These are phyloP conservation scores for Cupressus sempervirens DNA, from an alignment of 75 land plant species.

Conservation along the genomic window DNA sequence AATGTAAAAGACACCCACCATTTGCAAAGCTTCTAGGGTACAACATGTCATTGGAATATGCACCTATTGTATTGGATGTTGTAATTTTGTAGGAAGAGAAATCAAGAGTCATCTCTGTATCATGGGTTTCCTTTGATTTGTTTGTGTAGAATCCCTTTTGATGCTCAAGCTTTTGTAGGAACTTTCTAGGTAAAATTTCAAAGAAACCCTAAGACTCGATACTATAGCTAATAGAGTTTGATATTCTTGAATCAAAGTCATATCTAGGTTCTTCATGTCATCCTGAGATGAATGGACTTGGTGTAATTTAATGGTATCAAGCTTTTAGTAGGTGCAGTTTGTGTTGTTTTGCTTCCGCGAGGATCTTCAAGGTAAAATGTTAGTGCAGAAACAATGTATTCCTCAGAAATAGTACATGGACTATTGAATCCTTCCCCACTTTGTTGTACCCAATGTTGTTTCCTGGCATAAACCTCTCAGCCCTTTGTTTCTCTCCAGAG, in stretches of 20 bases:
- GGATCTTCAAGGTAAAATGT: too few species aligned
- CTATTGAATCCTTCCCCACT: too few species aligned
- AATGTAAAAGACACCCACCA: conserved; percentile 61
- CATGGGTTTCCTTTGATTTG: background rate
- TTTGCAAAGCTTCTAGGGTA: conserved; percentile 14
- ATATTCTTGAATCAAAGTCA: background rate
- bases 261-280: background rate
- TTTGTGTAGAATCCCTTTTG: conserved; percentile 9
- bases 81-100: conserved; percentile 1
- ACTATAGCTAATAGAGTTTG: background rate
- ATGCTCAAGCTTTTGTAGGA: background rate
- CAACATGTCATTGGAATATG: conserved; percentile 2
- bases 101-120: background rate
- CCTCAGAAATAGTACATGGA: too few species aligned
- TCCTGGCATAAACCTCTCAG: too few species aligned
- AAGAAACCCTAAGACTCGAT: background rate
- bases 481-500: too few species aligned
- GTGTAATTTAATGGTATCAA: too few species aligned
- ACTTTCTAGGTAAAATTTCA: background rate
- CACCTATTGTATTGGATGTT: background rate
- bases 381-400: too few species aligned
- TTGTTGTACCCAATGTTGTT: too few species aligned
- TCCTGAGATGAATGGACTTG: background rate
- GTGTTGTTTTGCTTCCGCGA: too few species aligned
- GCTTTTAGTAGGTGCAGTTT: too few species aligned